Conservation (phyloP, 1,284 basidiomycete genomes). For the Papiliotrema nemorosa region DNA sequence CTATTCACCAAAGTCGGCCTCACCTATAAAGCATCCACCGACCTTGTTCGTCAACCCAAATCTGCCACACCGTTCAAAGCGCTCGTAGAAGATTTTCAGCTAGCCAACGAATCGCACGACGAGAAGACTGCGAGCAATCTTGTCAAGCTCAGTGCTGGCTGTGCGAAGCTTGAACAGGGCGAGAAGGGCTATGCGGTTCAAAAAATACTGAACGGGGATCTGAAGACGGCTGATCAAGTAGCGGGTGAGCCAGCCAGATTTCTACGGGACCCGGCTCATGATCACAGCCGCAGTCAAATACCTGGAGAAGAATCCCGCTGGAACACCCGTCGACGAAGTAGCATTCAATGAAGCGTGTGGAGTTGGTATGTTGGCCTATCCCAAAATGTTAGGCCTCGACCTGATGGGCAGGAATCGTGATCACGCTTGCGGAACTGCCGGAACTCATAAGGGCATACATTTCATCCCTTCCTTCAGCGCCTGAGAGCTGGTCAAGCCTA, state of each 20-base stretch:
- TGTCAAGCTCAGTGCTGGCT: conserved; percentile 64
- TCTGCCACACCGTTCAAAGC: conserved; percentile 66
- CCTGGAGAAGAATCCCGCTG: conserved; percentile 58
- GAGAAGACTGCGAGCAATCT: conserved; percentile 77
- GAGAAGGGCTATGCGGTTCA: conserved; percentile 66
- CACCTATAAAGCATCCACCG: conserved; percentile 71
- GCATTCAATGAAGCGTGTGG: conserved; percentile 81
- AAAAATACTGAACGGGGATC: conserved; percentile 65
- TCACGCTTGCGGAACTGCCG: conserved; percentile 69
- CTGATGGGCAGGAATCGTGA: conserved; percentile 65
- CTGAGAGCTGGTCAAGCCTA: conserved; percentile 70
- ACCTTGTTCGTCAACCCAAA: conserved; percentile 77
- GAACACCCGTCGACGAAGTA: conserved; percentile 61
- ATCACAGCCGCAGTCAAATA: conserved; percentile 72
- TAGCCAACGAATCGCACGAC: conserved; percentile 58
- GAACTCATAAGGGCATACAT: conserved; percentile 63
- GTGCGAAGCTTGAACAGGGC: conserved; percentile 60
- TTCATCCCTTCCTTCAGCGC: conserved; percentile 51
- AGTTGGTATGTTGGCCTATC: conserved; percentile 63
- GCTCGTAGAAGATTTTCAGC: conserved; percentile 62
- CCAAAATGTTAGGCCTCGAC: background rate
- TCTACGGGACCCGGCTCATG: background rate
- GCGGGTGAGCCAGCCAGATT: conserved; percentile 57
- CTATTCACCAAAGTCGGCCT: conserved; percentile 80
- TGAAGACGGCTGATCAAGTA: conserved; percentile 84